phyloP scores from a whole-genome alignment of 768 basidiomycete species.

The Boletus subparvulus region DNA sequence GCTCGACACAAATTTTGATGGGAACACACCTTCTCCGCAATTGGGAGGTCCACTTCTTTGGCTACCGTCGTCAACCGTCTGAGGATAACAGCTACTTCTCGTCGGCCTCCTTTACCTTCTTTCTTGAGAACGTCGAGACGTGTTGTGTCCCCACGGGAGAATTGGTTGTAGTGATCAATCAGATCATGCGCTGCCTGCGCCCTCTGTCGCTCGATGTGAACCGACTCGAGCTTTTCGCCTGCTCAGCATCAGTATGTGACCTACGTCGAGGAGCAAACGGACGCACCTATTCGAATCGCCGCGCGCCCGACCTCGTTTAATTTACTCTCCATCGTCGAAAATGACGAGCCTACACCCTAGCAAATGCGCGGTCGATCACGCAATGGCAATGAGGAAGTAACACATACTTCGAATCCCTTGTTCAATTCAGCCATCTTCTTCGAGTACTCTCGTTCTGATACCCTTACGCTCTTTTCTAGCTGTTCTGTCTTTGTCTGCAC shows the following conservation, averaged over 20 bases:
- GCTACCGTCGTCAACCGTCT: conserved; percentile 84
- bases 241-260: conserved; percentile 3
- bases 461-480: conserved; percentile 87
- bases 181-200: conserved; percentile 94
- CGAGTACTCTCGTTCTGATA: conserved; percentile 90
- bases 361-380: neutral
- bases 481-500: conserved; percentile 88
- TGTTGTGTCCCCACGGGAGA: conserved; percentile 77
- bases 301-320: conserved; percentile 94
- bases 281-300: conserved; percentile 84
- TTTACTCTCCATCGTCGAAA: conserved; percentile 83
- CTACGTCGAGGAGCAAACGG: neutral
- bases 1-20: neutral
- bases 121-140: conserved; percentile 76
- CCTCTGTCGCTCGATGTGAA: conserved; percentile 87
- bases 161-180: conserved; percentile 91
- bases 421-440: conserved; percentile 93
- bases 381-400: neutral
- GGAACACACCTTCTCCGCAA: conserved; percentile 67
- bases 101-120: conserved; percentile 85
- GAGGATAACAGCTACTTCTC: conserved; percentile 83
- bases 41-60: conserved; percentile 88
- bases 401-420: conserved; percentile 85
- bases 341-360: conserved; percentile 85
- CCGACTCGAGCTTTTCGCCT: conserved; percentile 96